Conservation (phyloP, 768 basidiomycete species). For the Boletus rubescentipes region DNA sequence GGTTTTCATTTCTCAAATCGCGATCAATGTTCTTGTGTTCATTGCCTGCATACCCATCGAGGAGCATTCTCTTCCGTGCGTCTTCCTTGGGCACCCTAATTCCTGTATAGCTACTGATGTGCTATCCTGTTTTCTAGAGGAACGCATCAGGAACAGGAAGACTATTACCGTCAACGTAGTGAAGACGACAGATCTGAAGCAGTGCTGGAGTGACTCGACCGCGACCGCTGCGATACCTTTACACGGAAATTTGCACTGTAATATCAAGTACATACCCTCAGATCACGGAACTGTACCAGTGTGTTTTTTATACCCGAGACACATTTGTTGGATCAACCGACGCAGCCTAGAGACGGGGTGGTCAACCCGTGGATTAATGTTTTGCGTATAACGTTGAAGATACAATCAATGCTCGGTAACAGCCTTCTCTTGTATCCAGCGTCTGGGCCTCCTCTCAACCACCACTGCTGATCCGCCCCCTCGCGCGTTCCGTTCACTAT, state of each 20-base stretch:
- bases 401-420: slow-evolving; percentile 15
- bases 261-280: slow-evolving; percentile 23
- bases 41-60: slow-evolving; percentile 73
- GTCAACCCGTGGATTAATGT: background rate
- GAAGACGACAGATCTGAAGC: slow-evolving; percentile 14
- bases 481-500: slow-evolving; percentile 40
- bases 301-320: slow-evolving; percentile 21
- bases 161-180: slow-evolving; percentile 46
- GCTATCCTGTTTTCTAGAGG: slow-evolving; percentile 41
- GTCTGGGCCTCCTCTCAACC: slow-evolving; percentile 61
- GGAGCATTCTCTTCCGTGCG: slow-evolving; percentile 60
- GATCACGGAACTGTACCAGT: slow-evolving; percentile 22
- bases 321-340: background rate
- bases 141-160: slow-evolving; percentile 61
- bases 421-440: slow-evolving; percentile 79
- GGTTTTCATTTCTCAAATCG: slow-evolving; percentile 80
- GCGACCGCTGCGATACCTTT: slow-evolving; percentile 18
- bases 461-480: slow-evolving; percentile 36
- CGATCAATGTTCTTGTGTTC: slow-evolving; percentile 63
- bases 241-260: slow-evolving; percentile 33
- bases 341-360: background rate
- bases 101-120: slow-evolving; percentile 18
- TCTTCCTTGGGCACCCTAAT: slow-evolving; percentile 8
- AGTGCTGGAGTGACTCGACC: slow-evolving; percentile 13
- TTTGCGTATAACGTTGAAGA: background rate